Evolutionary conservation across 768 basidiomycete genomes (phyloP), one percentile per base, ranked within the genome.

Genomic region (Termitomyces sp.): DNA sequence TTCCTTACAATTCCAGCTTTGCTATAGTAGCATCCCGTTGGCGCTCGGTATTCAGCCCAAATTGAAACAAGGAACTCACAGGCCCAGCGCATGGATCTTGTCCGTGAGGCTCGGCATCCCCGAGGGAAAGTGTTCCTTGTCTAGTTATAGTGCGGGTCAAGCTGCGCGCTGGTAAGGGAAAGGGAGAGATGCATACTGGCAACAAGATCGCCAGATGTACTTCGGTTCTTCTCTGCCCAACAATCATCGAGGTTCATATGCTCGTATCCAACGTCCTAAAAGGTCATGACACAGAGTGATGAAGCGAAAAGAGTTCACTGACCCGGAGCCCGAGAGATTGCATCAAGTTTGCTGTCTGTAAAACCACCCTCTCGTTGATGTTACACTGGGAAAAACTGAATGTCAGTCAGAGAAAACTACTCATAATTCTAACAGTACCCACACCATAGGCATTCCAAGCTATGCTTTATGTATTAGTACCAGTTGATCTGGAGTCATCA

Each of bases 371-470:
- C 65, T 87, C 83, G 64, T 83, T 72, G 63, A 88, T 86, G 66
- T 81, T 74, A 68, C 86, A 88, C 85, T 87, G 69, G 12, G 3
- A 9, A 56, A 45, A 20, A n/a, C n/a, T 25, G 2, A 37, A 37
- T 14, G 3, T 56, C n/a, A n/a, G 53, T 49, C 29, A 36, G 42
- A 43, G 10, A 63, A 38, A 56, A 37, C 20, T 32, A 37, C 11
- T 50, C 29, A 43, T n/a, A 14, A 10, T 17, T 40, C 17, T 12
- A 2, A 25, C 2, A 8, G 11, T 14, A 69, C 77, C 54, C 59
- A 87, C 86, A 67, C 86, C 81, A 69, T 84, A 87, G 9, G 85
- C 86, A 69, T 89, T 88, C 87, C 87, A 89, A 10, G 87, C 87
- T 88, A 43, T 25, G 2, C 14, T 29, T 32, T 5, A 15, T 11